phyloP scores from a whole-genome alignment of 2,329 filamentous ascomycete species.

The Ophiostoma quercus region DNA sequence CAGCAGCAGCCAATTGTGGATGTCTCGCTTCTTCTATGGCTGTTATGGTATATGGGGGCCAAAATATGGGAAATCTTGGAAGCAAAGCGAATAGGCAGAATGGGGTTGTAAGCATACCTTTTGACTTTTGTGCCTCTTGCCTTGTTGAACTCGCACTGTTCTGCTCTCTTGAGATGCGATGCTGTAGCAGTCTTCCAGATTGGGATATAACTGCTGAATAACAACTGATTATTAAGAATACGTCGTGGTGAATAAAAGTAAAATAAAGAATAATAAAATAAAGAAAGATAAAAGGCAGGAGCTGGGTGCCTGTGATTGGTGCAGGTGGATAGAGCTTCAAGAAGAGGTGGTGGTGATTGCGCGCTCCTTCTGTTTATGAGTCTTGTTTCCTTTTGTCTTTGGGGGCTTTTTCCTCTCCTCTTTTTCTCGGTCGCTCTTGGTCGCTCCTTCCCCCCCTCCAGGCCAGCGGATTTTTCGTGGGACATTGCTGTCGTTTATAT shows the following conservation, averaged over 20 bases:
- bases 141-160: neutral
- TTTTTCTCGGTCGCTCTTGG: constrained; percentile 17
- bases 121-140: neutral
- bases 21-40: neutral
- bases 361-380: constrained; percentile 12
- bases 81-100: neutral
- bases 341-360: constrained; percentile 9
- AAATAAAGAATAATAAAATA: neutral
- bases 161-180: neutral
- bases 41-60: neutral
- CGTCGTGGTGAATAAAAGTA: neutral
- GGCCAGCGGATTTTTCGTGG: constrained; percentile 33
- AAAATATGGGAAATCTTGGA: neutral
- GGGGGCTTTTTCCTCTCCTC: neutral
- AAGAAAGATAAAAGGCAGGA: neutral
- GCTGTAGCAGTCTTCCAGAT: neutral
- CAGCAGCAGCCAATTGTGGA: constrained; percentile 7
- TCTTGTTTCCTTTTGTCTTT: constrained; percentile 11
- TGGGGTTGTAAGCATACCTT: neutral
- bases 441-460: constrained; percentile 16
- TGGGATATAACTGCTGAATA: neutral
- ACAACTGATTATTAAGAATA: neutral
- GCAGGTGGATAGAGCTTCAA: neutral
- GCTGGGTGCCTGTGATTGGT: constrained; percentile 15
- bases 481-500: constrained; percentile 47